phyloP scores from a whole-genome alignment of 163 green algal genomes.

The Chloromonas sp. region DNA sequence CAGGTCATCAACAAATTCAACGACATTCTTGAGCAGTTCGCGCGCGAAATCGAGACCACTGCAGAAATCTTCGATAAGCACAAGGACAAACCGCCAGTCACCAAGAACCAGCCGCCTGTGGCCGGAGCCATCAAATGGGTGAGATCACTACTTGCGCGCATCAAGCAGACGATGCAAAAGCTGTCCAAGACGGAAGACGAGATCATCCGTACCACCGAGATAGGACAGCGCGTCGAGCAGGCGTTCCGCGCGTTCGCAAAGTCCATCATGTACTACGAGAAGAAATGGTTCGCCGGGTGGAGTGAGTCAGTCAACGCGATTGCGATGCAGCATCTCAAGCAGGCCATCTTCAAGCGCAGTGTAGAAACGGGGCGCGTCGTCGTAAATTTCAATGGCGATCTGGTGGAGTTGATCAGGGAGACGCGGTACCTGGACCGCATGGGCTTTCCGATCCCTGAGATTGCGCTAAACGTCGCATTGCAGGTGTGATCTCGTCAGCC shows the following conservation, averaged over 20 bases:
- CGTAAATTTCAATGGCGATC: conserved; percentile 77
- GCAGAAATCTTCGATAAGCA: conserved; percentile 67
- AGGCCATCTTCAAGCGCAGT: conserved; percentile 65
- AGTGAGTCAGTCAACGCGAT: conserved; percentile 56
- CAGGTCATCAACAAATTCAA: conserved; percentile 84
- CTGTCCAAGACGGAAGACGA: conserved; percentile 55
- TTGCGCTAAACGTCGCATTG: conserved; percentile 70
- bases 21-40: conserved; percentile 84
- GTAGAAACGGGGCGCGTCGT: conserved; percentile 37
- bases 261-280: conserved; percentile 68
- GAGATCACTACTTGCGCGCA: conserved; percentile 68
- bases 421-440: conserved; percentile 82
- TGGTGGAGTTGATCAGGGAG: conserved; percentile 74
- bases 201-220: conserved; percentile 42
- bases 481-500: conserved; percentile 27
- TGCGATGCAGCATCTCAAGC: conserved; percentile 69
- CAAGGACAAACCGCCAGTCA: conserved; percentile 57
- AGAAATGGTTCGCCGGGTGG: conserved; percentile 68
- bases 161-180: conserved; percentile 82
- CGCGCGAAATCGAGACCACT: conserved; percentile 68
- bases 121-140: conserved; percentile 81
- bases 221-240: conserved; percentile 41
- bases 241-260: conserved; percentile 60
- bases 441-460: conserved; percentile 70
- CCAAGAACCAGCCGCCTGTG: conserved; percentile 74